Evolutionary conservation across 495 filamentous ascomycete species (phyloP).

Genomic region (Viridothelium virens): DNA sequence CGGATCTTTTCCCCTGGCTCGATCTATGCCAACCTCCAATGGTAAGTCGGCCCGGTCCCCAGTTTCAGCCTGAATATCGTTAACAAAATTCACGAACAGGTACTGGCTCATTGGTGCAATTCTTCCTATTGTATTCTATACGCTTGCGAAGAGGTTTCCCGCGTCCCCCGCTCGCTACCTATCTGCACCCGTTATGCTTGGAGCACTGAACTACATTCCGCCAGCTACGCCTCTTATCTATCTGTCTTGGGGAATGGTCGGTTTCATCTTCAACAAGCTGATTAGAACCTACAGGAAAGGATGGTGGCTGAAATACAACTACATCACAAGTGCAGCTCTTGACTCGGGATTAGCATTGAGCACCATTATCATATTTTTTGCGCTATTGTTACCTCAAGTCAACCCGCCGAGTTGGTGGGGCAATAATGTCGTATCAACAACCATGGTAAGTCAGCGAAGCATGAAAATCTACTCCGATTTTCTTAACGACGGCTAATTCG

Average conservation of each 20-base stretch:
- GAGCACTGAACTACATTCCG: conserved; percentile 41
- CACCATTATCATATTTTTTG: conserved; percentile 65
- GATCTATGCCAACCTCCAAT: conserved; percentile 61
- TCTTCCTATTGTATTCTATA: conserved; percentile 43
- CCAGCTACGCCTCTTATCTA: conserved; percentile 49
- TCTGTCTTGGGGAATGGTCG: conserved; percentile 59
- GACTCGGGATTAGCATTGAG: conserved; percentile 59
- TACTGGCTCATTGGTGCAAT: conserved; percentile 47
- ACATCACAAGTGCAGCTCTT: conserved; percentile 57
- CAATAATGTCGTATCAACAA: conserved; percentile 42
- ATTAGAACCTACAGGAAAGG: conserved; percentile 54
- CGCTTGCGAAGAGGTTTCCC: conserved; percentile 41
- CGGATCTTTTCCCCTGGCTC: conserved; percentile 70
- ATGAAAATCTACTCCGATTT: neutral
- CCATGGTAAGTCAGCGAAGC: conserved; percentile 30
- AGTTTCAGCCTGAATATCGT: neutral
- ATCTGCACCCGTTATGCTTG: conserved; percentile 45
- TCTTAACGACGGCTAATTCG: neutral
- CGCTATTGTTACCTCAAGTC: conserved; percentile 49
- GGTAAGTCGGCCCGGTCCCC: conserved; percentile 36
- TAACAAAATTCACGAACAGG: neutral
- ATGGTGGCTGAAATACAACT: conserved; percentile 77
- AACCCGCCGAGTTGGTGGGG: conserved; percentile 60
- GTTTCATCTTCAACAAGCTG: conserved; percentile 58
- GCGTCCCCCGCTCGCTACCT: conserved; percentile 41